Percentiles rank a stretch among this genome's conserved stretches.
Conservation (phyloP, 2,329 filamentous ascomycete species). For the Apiospora arundinis region DNA sequence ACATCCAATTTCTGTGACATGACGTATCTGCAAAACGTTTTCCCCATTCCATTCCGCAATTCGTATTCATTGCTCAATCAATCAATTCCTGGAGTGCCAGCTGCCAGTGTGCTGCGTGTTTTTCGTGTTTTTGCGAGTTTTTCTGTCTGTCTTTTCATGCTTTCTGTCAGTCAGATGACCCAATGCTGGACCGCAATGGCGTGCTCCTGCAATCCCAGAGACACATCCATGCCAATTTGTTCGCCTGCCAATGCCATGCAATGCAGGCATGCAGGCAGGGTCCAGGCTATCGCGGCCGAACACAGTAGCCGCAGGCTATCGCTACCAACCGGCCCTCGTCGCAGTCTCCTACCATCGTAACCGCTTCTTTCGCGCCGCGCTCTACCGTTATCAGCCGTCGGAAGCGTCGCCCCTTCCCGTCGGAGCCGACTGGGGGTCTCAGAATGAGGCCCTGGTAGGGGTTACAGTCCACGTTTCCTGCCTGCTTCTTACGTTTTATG, state of each 20-base stretch:
- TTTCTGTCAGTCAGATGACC: neutral
- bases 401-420: neutral
- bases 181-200: neutral
- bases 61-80: no score
- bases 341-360: neutral
- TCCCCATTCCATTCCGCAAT: no score
- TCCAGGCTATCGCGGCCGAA: conserved; percentile 3
- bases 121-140: no score
- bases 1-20: conserved; percentile 1
- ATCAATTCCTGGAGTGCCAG: no score
- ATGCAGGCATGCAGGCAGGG: conserved; percentile 2
- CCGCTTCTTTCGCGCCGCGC: neutral
- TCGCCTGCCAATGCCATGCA: neutral
- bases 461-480: neutral
- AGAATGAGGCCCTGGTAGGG: neutral
- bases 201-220: neutral
- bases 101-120: neutral
- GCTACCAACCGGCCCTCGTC: neutral
- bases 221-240: neutral
- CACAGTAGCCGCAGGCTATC: conserved; percentile 16
- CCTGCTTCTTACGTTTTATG: neutral
- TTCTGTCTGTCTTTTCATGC: neutral
- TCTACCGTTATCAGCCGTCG: conserved; percentile 2
- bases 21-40: neutral
- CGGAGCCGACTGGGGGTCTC: neutral